Evolutionary conservation across 1,284 basidiomycete genomes (phyloP), one percentile per base, ranked within the genome.

Genomic region (Tilletia setariae): DNA sequence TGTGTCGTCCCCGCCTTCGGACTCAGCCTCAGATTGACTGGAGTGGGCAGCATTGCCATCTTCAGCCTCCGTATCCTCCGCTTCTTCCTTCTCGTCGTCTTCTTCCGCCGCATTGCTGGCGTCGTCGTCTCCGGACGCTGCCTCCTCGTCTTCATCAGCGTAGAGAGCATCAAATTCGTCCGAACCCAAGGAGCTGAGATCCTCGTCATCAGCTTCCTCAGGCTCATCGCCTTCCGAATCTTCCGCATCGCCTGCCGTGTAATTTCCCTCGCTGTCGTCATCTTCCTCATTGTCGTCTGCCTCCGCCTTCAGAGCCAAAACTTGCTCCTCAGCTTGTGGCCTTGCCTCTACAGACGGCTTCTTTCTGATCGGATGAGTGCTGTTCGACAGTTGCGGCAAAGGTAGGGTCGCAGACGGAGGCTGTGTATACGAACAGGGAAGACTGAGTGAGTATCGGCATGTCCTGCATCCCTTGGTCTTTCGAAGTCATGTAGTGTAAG

Each of bases 201-300:
- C 53, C 77, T 96, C 93, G 79, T 91, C 94, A 0, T 94, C 96
- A 13, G 91, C 89, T 64, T 90, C 92, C 77, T 96, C 96, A 3
- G 92, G 93, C 1, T 96, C 86, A 81, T 89, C 88, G n/a, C 72
- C 69, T 44, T 87, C 85, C 49, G 16, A 77, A 13, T 86, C 85
- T 66, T 89, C 88, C 23, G 83, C 69, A 62, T 71, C 74, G 42
- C 32, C 46, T 69, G 86, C 86, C 80, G 87, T 89, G 42, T 71
- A 70, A 70, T 86, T 86, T 1, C 77, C 44, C 3, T 85, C 68
- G 76, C 87, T 88, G 78, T 87, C 89, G 2, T 84, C 73, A 23
- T 84, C 73, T 1, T 79, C 75, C 67, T 74, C 83, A 21, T 91
- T 87, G 28, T 90, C 88, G 78, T 94, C 91, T n/a, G n/a, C n/a